Conservation (phyloP, 192 early-diverging fungal genomes). For the Coemansia sp. region DNA sequence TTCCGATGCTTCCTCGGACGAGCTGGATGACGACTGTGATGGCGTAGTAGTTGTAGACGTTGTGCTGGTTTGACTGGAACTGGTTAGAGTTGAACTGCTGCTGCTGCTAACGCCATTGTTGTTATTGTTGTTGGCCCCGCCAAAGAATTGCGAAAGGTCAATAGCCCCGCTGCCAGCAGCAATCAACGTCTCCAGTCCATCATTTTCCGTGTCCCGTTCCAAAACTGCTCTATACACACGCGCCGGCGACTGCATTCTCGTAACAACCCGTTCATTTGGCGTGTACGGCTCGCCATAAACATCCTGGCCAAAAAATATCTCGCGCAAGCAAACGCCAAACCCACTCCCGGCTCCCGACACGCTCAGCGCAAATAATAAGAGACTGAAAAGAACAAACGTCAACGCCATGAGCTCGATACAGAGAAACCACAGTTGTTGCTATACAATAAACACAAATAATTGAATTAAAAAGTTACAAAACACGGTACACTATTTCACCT, state of each 20-base stretch:
- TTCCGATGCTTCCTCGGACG: neutral
- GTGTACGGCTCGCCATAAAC: constrained; percentile 20
- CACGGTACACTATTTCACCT: neutral
- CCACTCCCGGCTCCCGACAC: neutral
- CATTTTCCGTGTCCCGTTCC: constrained; percentile 15
- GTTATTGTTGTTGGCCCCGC: constrained; percentile 5
- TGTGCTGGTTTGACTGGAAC: neutral
- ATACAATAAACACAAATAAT: neutral
- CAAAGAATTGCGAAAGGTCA: constrained; percentile 25
- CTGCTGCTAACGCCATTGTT: constrained; percentile 2
- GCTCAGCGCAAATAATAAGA: constrained; percentile 5
- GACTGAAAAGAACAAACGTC: neutral
- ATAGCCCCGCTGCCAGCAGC: constrained; percentile 30
- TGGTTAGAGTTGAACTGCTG: neutral
- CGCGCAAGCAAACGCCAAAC: constrained; percentile 32
- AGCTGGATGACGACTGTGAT: neutral
- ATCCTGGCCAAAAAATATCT: constrained; percentile 39
- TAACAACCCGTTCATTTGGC: constrained; percentile 16
- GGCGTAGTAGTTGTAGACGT: neutral
- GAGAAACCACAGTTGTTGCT: neutral
- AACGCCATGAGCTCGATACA: constrained; percentile 7
- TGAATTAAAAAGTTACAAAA: neutral
- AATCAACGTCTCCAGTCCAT: constrained; percentile 29
- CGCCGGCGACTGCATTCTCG: neutral
- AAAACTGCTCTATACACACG: neutral